Evolutionary conservation across 2,329 filamentous ascomycete species (phyloP).

Genomic region (Alternaria postmessia): DNA sequence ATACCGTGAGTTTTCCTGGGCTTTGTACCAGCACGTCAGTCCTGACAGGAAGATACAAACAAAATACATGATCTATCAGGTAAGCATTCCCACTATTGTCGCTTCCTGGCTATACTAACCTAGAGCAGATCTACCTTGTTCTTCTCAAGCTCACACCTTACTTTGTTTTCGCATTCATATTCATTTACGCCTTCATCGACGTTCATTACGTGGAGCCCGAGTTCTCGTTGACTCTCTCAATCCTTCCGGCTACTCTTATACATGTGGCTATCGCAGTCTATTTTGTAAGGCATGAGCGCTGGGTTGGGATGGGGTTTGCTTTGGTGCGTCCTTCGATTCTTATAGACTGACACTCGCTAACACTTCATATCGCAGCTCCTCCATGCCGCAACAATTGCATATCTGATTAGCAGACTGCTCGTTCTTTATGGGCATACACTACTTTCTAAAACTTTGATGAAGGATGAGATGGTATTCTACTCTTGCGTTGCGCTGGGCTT

Average conservation of each 20-base stretch:
- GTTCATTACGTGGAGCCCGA: conserved; percentile 34
- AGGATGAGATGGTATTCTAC: conserved; percentile 36
- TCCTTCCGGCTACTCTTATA: conserved; percentile 31
- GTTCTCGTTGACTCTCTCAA: conserved; percentile 31
- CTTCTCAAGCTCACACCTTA: conserved; percentile 28
- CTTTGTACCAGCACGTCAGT: conserved; percentile 28
- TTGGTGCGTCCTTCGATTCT: conserved; percentile 19
- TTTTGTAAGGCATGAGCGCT: conserved; percentile 22
- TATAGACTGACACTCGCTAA: neutral
- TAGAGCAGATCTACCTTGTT: conserved; percentile 25
- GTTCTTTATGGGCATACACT: conserved; percentile 20
- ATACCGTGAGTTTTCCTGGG: conserved; percentile 29
- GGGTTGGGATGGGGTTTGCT: conserved; percentile 16
- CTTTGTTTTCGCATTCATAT: conserved; percentile 32
- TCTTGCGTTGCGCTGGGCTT: conserved; percentile 19
- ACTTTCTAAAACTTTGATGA: conserved; percentile 22
- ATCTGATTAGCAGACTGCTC: conserved; percentile 30
- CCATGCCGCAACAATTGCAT: conserved; percentile 27
- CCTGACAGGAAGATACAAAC: conserved; percentile 17
- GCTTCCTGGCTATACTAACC: neutral
- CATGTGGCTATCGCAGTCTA: conserved; percentile 22
- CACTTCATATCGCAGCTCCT: conserved; percentile 14
- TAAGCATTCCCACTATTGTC: neutral
- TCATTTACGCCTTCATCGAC: conserved; percentile 31
- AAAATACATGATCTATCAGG: conserved; percentile 27